Conservation (phyloP, 768 basidiomycete species). For the Leccinum arenicola region DNA sequence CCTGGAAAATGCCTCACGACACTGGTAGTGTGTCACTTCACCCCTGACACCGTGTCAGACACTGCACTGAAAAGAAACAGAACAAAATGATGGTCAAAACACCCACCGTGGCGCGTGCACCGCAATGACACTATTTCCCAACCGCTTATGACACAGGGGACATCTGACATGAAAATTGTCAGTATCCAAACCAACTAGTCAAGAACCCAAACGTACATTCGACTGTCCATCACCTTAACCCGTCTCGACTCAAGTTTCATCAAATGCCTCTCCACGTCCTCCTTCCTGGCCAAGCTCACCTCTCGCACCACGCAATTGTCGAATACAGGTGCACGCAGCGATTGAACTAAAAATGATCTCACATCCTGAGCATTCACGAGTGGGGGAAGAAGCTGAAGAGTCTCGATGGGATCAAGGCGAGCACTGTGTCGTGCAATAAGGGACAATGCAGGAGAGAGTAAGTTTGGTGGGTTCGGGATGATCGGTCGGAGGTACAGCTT, state of each 20-base stretch:
- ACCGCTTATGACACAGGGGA: conserved; percentile 91
- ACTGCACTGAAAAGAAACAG: not conserved
- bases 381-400: conserved; percentile 85
- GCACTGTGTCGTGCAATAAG: conserved; percentile 83
- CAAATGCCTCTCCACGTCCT: conserved; percentile 69
- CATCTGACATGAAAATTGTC: conserved; percentile 51
- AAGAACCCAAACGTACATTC: conserved; percentile 66
- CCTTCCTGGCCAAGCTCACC: conserved; percentile 70
- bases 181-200: not conserved
- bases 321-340: conserved; percentile 62
- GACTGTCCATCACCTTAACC: conserved; percentile 87
- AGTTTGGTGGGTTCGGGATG: conserved; percentile 44
- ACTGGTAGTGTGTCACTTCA: conserved; percentile 96
- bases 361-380: conserved; percentile 84
- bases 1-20: conserved; percentile 77
- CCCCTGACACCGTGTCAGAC: conserved; percentile 52
- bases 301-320: conserved; percentile 68
- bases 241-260: conserved; percentile 76
- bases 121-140: conserved; percentile 91
- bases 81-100: not conserved
- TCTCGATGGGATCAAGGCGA: conserved; percentile 77
- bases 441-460: conserved; percentile 81
- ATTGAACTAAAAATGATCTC: conserved; percentile 70
- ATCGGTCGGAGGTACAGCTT: conserved; percentile 83
- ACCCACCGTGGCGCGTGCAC: conserved; percentile 84